Base-by-base conservation (phyloP, 352 stramenopile species). In the Discostella stelligera region DNA sequence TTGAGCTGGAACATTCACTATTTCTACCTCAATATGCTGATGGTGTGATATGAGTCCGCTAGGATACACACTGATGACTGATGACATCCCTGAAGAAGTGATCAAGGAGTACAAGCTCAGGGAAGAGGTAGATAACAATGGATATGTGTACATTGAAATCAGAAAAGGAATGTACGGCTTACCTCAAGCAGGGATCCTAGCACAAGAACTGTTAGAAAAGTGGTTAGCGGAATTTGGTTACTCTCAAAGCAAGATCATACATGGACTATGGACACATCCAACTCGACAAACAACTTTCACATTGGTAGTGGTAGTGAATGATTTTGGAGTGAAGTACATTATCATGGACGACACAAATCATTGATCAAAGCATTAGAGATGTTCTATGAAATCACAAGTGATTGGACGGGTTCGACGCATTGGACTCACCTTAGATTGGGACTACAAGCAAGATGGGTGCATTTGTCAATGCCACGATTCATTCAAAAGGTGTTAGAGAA, bases 101-200 rank as follows among this genome's bases (percentile, higher is more conserved):
- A 75, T 79, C 20, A 18, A 53, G 3, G 27, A 79, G 5, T 32
- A 32, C 27, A 32, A 32, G 2, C 27, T 32, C 27, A 32, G 27
- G 5, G 27, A 32, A 2, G 25, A 71, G 76, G 14, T 67, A 79
- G 10, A 41, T 81, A 18, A 58, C n/a, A 63, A 59, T 49, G 77
- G 55, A 41, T 72, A 25, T n/a, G 55, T 86, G 16, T 81, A 79
- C 30, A 54, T 78, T 0, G 23, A 75, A 53, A 67, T 86, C 23
- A 37, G 14, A 13, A 70, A 67, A 55, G 69, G 71, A 7, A 87
- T 87, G 71, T 86, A 87, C 27, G 83, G 83, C 49, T 71, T 71
- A 63, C 50, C 64, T 54, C 64, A 71, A 27, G 64, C 64, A 3
- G 64, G 64, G 0, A 63, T 37, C 20, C n/a, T 88, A 37, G 74